A percentile compares a stretch with the other conserved stretches of the same genome.
These are phyloP conservation scores for Solanum verrucosum DNA, from an alignment of 257 asterid genomes.

Conservation along the genomic window DNA sequence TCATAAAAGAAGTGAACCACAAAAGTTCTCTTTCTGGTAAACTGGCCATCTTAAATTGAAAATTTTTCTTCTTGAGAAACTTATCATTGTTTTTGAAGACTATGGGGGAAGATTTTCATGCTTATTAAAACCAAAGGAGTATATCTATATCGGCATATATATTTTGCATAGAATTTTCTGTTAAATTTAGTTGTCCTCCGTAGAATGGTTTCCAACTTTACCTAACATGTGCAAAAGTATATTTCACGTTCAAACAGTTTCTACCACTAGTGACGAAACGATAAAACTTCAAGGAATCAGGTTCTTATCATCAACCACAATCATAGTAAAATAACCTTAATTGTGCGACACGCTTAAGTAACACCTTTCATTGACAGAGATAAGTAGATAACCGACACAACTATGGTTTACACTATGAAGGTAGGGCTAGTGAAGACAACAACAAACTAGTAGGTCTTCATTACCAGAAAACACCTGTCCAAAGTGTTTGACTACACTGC, in stretches of 20 bases:
- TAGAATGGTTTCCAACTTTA: neutral
- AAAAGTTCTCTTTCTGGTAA: neutral
- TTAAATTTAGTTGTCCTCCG: neutral
- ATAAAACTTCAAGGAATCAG: neutral
- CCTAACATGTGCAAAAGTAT: neutral
- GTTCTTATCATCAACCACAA: neutral
- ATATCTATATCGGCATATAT: neutral
- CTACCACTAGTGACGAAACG: neutral
- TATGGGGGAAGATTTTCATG: neutral
- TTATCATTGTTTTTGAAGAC: neutral
- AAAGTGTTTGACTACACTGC: neutral
- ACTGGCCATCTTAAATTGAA: neutral
- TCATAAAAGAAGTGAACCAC: neutral
- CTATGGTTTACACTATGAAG: neutral
- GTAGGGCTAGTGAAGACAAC: neutral
- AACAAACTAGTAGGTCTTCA: neutral
- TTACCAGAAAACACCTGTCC: neutral
- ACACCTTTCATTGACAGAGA: neutral
- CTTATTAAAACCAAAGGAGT: neutral
- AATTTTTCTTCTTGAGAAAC: neutral
- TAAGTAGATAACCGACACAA: neutral
- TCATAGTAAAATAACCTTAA: neutral
- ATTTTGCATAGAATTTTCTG: neutral
- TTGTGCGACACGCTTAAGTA: neutral
- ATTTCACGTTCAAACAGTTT: neutral